A percentile compares a stretch with the other conserved stretches of the same genome.
Evolutionary conservation across 1,284 basidiomycete genomes (phyloP).

Genomic region (Heterobasidion irregulare): DNA sequence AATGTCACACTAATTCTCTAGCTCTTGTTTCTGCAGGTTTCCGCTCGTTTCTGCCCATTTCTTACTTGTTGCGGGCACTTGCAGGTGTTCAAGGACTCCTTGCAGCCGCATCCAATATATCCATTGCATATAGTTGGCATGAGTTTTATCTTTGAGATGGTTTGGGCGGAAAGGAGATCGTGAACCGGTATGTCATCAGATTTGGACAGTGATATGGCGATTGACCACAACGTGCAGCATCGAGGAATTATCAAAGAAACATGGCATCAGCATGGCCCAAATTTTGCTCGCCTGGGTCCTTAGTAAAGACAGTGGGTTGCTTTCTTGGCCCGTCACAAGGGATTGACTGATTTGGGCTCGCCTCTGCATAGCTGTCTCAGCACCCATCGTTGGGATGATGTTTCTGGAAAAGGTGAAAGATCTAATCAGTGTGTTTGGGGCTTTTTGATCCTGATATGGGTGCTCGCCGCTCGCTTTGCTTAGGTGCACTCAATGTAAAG

Average conservation of each 20-base stretch:
- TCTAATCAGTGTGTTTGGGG: slow-evolving; percentile 15
- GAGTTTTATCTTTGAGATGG: neutral
- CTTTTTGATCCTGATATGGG: too few species aligned
- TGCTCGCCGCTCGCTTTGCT: too few species aligned
- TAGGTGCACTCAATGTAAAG: slow-evolving; percentile 19
- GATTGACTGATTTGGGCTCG: neutral
- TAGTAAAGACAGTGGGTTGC: neutral
- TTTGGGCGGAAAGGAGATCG: neutral
- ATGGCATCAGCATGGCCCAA: slow-evolving; percentile 2
- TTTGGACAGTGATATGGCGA: neutral
- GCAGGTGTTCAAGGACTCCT: neutral
- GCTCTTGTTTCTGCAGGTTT: too few species aligned
- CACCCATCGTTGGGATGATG: slow-evolving; percentile 25
- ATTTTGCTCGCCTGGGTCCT: slow-evolving; percentile 2
- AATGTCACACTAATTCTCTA: too few species aligned
- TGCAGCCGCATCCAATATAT: neutral
- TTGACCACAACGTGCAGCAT: neutral
- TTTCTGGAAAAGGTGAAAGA: slow-evolving; percentile 22
- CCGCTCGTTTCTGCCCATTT: too few species aligned
- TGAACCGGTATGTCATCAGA: neutral
- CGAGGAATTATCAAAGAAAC: slow-evolving; percentile 1
- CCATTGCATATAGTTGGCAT: neutral
- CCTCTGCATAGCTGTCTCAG: slow-evolving; percentile 13
- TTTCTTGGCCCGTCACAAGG: neutral
- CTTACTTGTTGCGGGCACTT: too few species aligned